Base-by-base conservation (phyloP, 1,284 basidiomycete species). In the Marasmius sp. region DNA sequence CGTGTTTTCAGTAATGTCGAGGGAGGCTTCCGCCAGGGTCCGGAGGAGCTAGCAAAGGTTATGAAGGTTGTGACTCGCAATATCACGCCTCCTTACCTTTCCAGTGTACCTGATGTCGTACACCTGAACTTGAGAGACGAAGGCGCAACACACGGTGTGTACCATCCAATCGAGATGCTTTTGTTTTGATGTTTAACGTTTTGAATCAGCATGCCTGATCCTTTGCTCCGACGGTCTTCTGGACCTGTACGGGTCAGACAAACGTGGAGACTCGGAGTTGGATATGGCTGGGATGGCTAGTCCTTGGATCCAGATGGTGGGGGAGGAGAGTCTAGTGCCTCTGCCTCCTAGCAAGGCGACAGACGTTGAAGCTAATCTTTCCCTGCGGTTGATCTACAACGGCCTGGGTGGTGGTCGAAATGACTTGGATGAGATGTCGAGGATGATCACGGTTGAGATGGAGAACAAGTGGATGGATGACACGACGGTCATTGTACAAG, bases 71-170 rank as follows among this genome's bases (percentile, higher is more conserved):
- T 70, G 1, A 45, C 62, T n/a, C 66, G 71, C 9, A 71, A 66
- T 58, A 45, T 67, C 16, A 75, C 75, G 5, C 74, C 75, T 1
- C 75, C 75, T 12, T 76, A 76, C 52, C 61, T 76, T 12, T 69
- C 66, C 4, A 65, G 68, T 38, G 55, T 59, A 12, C 65, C 75
- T 2, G 75, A 76, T 27, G 64, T 76, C 10, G 61, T 47, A 27
- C 72, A 75, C 43, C 62, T 65, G 37, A 59, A 60, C 22, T 65
- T 66, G 27, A 33, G 36, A 16, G 20, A 48, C 7, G 16, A 58
- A 36, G 57, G 59, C 36, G 56, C 6, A 11, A 39, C 48, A 37
- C 47, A 59, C 14, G 37, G 27, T 39, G 20, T 20, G 41, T 47
- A 27, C 27, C 27, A 27, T 27, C 2, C 27, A 27, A 5, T 27